A percentile compares a stretch with the other conserved stretches of the same genome.
These are phyloP conservation scores for Platanthera guangdongensis DNA, from an alignment of 106 monocot genomes.

Conservation along the genomic window DNA sequence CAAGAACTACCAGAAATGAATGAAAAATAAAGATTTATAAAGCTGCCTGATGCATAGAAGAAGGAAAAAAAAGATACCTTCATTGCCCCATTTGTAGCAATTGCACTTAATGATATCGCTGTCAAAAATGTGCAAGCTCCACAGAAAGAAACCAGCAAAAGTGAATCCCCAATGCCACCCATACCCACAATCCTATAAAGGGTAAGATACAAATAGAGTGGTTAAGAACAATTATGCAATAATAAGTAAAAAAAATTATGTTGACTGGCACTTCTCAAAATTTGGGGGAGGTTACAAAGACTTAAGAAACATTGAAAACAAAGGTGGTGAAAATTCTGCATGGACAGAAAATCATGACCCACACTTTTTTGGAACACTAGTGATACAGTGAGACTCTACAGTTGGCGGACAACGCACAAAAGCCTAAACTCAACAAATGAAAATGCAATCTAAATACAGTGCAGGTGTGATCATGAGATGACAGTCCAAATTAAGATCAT, in stretches of 20 bases:
- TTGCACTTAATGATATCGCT: constrained; percentile 92
- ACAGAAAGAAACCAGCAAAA: constrained; percentile 85
- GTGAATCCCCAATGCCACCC: constrained; percentile 81
- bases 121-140: constrained; percentile 92
- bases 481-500: no score
- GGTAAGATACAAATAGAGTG: neutral
- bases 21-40: neutral
- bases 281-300: neutral
- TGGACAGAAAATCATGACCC: neutral
- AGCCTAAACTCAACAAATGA: no score
- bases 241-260: constrained; percentile 4
- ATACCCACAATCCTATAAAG: constrained; percentile 92
- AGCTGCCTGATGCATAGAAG: neutral
- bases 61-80: constrained; percentile 41
- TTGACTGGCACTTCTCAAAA: neutral
- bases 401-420: no score
- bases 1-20: neutral
- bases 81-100: constrained; percentile 99
- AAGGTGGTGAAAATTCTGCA: neutral
- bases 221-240: neutral
- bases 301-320: neutral
- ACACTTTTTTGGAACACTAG: no score
- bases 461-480: no score
- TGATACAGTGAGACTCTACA: no score
- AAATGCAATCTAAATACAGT: no score